These are phyloP conservation scores for Monilinia fructigena DNA, from an alignment of 2,329 filamentous ascomycete genomes.

Conservation along the genomic window DNA sequence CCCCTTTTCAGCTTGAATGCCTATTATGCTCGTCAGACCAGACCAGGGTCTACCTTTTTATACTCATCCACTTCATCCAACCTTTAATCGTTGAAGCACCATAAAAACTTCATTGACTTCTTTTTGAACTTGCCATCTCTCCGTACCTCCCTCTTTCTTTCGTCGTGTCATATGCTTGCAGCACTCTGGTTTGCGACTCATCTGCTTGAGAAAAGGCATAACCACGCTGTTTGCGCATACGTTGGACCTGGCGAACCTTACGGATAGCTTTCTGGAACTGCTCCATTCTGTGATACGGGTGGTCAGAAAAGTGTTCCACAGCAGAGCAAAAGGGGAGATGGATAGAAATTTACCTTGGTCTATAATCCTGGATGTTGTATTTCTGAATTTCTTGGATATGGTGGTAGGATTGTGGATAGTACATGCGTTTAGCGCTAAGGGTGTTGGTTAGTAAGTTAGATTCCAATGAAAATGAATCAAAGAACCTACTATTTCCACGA, in stretches of 20 bases:
- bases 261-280: conserved; percentile 99
- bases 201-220: conserved; percentile 98
- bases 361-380: conserved; percentile 99
- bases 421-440: conserved; percentile 79
- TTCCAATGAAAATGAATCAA: neutral
- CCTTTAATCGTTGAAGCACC: neutral
- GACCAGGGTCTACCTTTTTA: conserved; percentile 12
- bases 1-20: neutral
- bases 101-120: neutral
- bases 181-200: conserved; percentile 88
- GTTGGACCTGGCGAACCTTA: conserved; percentile 95
- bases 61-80: neutral
- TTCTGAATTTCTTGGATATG: conserved; percentile 99
- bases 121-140: conserved; percentile 66
- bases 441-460: conserved; percentile 28
- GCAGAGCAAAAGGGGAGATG: neutral
- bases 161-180: conserved; percentile 98
- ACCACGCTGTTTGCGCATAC: conserved; percentile 98
- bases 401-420: conserved; percentile 91
- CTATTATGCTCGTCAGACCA: conserved; percentile 6
- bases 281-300: conserved; percentile 71
- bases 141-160: conserved; percentile 87
- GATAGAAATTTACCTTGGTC: conserved; percentile 68
- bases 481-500: conserved; percentile 80
- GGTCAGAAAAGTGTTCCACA: conserved; percentile 29